Evolutionary conservation across 2,329 filamentous ascomycete genomes (phyloP), one percentile per base, ranked within the genome.

Genomic region (Dissoconium aciculare): DNA sequence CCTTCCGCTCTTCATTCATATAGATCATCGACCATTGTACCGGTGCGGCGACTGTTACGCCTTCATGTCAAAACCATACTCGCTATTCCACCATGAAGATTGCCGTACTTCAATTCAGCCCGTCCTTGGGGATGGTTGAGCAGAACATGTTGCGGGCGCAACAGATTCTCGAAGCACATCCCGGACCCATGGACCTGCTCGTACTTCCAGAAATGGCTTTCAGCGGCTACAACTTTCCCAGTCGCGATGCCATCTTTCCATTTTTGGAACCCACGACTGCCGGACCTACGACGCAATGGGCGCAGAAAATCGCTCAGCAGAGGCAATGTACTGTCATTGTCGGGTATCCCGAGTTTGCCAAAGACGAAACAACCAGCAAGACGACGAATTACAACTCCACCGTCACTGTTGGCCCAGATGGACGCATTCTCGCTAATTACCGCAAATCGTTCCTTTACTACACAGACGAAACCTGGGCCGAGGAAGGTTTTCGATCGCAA

Each of bases 131-230:
- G 30, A 69, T 78, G 33, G 57, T 81, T 17, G 58, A 78, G 44
- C 69, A 77, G 38, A 87, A 87, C 42, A 61, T 85, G 27, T 68
- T 66, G 39, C 66, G 66, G 11, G 79, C 79, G 37, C 72, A 84
- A 40, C 54, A 63, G 0, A 62, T 85, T 3, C 56, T 87, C 8
- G 19, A 23, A 62, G 55, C 11, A 65, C 68, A 0, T 55, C 63
- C 4, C 56, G 63, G 0, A 2, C 57, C 33, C 19, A 49, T 85
- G 1, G 77, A 83, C 47, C 62, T 85, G 16, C 60, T 89, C 0
- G 70, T 87, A 0, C 57, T 87, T 0, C 79, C 81, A 0, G 81
- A 87, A 49, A 58, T 87, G 51, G 77, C 80, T 1, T 83, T 87
- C 47, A 67, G 49, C 71, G 78, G 81, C 16, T 89, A 85, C 59